Evolutionary conservation across 164 flowering plant species (phyloP), one percentile per base, ranked within the genome.

Genomic region (Macadamia integrifolia): DNA sequence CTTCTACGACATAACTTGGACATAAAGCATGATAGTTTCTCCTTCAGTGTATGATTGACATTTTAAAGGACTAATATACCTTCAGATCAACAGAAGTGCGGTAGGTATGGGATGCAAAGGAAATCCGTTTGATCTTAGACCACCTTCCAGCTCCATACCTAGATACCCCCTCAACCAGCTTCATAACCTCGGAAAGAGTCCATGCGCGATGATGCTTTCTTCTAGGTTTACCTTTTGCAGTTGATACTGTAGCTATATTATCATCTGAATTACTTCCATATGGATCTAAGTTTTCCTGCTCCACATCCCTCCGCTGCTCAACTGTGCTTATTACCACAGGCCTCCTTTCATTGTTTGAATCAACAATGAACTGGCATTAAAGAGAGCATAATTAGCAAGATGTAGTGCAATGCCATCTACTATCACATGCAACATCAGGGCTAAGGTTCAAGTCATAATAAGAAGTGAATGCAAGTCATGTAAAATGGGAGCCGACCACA

Each of bases 51-150:
- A 68, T 17, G 9, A 30, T 42, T 15, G 17, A 11, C 44, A 55
- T 46, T 46, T 8, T 9, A 52, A 18, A 50, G 49, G 32, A 0
- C 11, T 13, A n/a, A 23, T 12, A 14, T 76, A 92, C 97, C 92
- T 94, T 94, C 63, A 94, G 90, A 79, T 94, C 99, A 67, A 94
- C 99, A 28, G 99, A 85, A 32, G 99, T 92, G 18, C 99, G 92
- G 69, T 88, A 86, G 29, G 91, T 68, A 72, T 76, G 80, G 3
- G 97, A 89, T 58, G 97, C 80, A 80, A 94, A 94, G 31, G 96
- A 75, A 75, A 90, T 76, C 70, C 85, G 75, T 80, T 89, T 94
- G 48, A 94, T 94, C 85, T 94, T 96, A 66, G 99, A 92, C 99
- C 99, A 94, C 75, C 89, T 89, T 62, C 99, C 99, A 73, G 88